Evolutionary conservation across 2,329 filamentous ascomycete species (phyloP).

Genomic region (Trichoderma harzianum): DNA sequence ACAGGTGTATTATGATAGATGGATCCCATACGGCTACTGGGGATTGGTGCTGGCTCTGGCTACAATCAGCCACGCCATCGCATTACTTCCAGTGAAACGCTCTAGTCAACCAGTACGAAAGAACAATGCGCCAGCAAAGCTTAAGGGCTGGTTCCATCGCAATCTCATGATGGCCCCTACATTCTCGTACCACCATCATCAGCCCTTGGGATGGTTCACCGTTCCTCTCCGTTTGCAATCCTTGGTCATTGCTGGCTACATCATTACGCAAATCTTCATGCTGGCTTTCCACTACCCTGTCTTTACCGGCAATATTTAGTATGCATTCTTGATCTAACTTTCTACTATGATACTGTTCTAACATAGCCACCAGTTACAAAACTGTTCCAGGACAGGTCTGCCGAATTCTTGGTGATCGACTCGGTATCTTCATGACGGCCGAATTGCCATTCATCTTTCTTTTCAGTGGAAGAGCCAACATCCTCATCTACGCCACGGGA

Average conservation of each 20-base stretch:
- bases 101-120: not conserved
- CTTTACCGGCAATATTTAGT: conserved; percentile 33
- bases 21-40: conserved; percentile 22
- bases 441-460: conserved; percentile 60
- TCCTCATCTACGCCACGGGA: conserved; percentile 58
- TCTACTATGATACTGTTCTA: not conserved
- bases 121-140: not conserved
- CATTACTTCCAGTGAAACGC: conserved; percentile 8
- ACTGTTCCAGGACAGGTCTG: conserved; percentile 28
- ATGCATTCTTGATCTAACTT: conserved; percentile 9
- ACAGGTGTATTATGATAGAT: not conserved
- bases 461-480: conserved; percentile 60
- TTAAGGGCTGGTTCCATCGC: conserved; percentile 15
- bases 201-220: conserved; percentile 35
- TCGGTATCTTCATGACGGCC: conserved; percentile 55
- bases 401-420: conserved; percentile 56
- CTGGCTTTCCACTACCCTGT: conserved; percentile 30
- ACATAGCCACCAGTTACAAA: conserved; percentile 27
- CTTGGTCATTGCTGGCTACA: conserved; percentile 32
- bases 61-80: conserved; percentile 15
- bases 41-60: conserved; percentile 18
- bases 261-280: conserved; percentile 32
- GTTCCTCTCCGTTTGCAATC: conserved; percentile 36
- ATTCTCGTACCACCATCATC: conserved; percentile 20
- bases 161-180: conserved; percentile 22